Conservation (phyloP, 257 asterid genomes). For the Hygrophila difformis region DNA sequence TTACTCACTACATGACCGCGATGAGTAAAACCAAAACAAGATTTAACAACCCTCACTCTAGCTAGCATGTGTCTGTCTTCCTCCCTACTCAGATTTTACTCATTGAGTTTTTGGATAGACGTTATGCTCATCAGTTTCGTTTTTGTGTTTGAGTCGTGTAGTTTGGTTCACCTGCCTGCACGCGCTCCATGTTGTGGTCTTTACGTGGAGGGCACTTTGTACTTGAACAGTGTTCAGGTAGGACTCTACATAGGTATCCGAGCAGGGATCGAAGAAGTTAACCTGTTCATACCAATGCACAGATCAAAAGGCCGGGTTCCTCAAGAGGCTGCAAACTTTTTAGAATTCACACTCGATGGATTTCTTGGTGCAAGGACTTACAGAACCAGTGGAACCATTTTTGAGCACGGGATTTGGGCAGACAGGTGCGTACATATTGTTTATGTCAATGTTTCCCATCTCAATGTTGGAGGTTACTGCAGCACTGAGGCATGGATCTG, state of each 20-base stretch:
- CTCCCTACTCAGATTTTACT: too few species aligned
- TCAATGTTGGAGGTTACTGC: neutral
- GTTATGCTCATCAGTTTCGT: too few species aligned
- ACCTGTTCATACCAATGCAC: constrained; percentile 11
- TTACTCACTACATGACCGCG: too few species aligned
- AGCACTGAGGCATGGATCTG: neutral
- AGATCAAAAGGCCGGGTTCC: neutral
- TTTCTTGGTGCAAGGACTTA: constrained; percentile 11
- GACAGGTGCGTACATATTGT: constrained; percentile 21
- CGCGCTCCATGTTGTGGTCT: constrained; percentile 21
- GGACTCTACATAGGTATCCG: constrained; percentile 14
- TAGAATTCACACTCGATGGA: too few species aligned
- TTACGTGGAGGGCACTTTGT: constrained; percentile 30
- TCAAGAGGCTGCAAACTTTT: neutral
- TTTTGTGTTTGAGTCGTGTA: too few species aligned
- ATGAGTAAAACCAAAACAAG: too few species aligned
- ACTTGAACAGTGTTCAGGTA: constrained; percentile 25
- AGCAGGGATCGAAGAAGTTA: constrained; percentile 27
- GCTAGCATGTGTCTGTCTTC: too few species aligned
- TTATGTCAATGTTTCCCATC: constrained; percentile 6
- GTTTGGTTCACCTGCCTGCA: constrained; percentile 17
- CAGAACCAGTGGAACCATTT: constrained; percentile 19
- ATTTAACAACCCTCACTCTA: too few species aligned
- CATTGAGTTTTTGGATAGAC: too few species aligned
- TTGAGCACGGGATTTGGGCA: constrained; percentile 13